Evolutionary conservation across 2,329 filamentous ascomycete genomes (phyloP), one percentile per base, ranked within the genome.

Genomic region (Ceratocystis ficicola): DNA sequence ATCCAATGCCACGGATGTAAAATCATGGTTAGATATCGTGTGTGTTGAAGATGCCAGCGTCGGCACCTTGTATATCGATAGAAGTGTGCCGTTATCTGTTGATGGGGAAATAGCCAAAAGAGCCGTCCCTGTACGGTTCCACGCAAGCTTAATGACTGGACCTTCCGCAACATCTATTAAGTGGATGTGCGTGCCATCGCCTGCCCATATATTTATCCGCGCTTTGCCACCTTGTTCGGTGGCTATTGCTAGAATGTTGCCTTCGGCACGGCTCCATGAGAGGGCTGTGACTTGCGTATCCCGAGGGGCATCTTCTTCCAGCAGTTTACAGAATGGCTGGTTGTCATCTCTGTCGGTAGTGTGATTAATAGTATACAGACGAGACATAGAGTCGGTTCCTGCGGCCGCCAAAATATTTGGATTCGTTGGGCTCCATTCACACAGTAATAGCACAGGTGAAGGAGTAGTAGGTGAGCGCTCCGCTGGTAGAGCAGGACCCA

Each of bases 381-480:
- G 83, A 78, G 84, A 84, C 83, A 86, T 83, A 76, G 84, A 83
- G 78, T 86, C 84, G 74, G 83, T 86, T 72, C 84, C 84, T 77
- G 82, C 83, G 79, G 83, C 83, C 75, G 83, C 84, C 79, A 87
- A 79, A 76, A 85, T 77, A 68, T 80, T 83, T 74, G 84, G 81
- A 77, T 86, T 80, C 75, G 74, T 79, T 70, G 84, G 84, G 78
- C 82, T 86, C 82, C 83, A 87, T 79, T 85, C 83, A 80, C 84
- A 86, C 75, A 86, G 83, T 77, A 86, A 79, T 75, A 86, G 76
- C 72, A 85, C 80, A 73, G 84, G 82, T 75, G 78, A 77, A 71
- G 80, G 82, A 10, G 41, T 28, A 6, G 55, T 59, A 32, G 61
- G 28, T 44, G 61, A 10, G 25, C 20, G 44, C 7, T 50, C 55